Conservation (phyloP, 148 eudicot species). For the Cornus florida region DNA sequence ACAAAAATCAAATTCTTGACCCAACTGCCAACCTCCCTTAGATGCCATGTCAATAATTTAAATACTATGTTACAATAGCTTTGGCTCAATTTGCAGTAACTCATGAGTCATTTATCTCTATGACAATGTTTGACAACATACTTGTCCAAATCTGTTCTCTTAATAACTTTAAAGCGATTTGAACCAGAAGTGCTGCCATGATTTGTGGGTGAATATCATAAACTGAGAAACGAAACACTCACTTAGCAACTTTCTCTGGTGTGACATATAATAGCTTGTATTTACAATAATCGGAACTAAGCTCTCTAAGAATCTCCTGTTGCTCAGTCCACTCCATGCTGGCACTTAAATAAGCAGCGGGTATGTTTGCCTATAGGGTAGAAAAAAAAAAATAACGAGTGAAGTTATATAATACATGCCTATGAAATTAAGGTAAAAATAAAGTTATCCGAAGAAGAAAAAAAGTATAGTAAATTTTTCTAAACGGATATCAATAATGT, state of each 20-base stretch:
- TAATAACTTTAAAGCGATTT: not conserved
- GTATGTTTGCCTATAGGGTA: constrained; percentile 67
- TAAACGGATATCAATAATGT: not conserved
- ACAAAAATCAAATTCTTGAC: too few relatives aligned
- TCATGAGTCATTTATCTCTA: not conserved
- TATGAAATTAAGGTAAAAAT: not conserved
- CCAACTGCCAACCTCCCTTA: not conserved
- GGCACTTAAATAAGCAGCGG: constrained; percentile 94
- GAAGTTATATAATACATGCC: not conserved
- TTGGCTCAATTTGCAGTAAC: not conserved
- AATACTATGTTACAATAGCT: not conserved
- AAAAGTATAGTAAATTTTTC: too few relatives aligned
- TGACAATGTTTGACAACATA: not conserved
- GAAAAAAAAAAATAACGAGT: constrained; percentile 10
- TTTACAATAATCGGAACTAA: constrained; percentile 56
- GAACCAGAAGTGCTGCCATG: not conserved
- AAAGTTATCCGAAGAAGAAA: not conserved
- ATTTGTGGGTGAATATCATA: not conserved
- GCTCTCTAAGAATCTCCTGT: constrained; percentile 85
- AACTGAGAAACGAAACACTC: constrained; percentile 31
- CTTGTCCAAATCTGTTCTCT: not conserved
- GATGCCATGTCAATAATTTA: not conserved
- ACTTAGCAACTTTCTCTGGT: constrained; percentile 96
- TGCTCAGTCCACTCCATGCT: constrained; percentile 97
- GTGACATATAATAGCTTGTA: constrained; percentile 94